Evolutionary conservation across 148 eudicot species (phyloP).

Genomic region (Nyssa sinensis): DNA sequence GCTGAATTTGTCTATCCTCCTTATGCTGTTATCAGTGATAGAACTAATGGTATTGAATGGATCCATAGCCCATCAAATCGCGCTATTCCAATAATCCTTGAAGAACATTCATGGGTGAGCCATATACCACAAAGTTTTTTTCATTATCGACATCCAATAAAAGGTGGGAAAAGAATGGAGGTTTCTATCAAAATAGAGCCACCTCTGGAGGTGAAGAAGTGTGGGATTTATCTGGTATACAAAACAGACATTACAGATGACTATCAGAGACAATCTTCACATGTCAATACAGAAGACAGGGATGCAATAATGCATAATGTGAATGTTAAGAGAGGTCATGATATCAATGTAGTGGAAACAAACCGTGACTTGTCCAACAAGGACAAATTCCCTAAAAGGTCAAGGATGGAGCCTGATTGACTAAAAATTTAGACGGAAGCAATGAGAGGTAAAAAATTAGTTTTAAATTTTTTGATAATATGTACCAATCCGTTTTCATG

Average conservation of each 20-base stretch:
- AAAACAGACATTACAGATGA: not conserved
- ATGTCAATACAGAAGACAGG: not conserved
- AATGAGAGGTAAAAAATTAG: too few relatives aligned
- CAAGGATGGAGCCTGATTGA: not conserved
- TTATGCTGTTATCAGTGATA: not conserved
- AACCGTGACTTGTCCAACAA: not conserved
- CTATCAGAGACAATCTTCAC: not conserved
- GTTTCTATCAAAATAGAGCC: not conserved
- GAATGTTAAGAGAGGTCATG: not conserved
- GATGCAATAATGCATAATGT: not conserved
- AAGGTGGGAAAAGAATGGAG: not conserved
- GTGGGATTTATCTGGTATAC: not conserved
- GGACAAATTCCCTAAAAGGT: not conserved
- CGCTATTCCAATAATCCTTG: not conserved
- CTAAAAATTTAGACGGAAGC: too few relatives aligned
- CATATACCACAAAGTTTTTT: not conserved
- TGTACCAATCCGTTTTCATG: too few relatives aligned
- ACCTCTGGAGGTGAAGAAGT: constrained; percentile 1
- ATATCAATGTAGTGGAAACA: not conserved
- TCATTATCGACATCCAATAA: not conserved
- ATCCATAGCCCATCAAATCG: not conserved
- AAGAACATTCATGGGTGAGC: not conserved
- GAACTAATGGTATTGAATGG: not conserved
- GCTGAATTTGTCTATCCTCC: not conserved
- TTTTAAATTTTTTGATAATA: too few relatives aligned